Conservation (phyloP, 148 eudicot genomes). For the Dianthus caryophyllus region DNA sequence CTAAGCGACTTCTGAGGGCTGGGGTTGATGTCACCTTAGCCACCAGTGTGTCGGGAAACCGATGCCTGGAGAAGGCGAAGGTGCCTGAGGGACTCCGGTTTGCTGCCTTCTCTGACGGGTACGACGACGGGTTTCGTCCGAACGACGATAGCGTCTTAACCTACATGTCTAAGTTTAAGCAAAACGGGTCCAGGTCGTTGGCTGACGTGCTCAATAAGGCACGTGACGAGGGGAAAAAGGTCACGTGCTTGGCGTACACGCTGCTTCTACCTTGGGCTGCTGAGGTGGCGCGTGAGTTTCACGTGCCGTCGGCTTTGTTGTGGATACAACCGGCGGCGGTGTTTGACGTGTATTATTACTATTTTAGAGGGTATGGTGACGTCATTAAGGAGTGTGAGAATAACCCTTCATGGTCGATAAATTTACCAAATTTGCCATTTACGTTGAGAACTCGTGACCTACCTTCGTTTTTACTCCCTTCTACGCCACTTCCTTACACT, state of each 20-base stretch:
- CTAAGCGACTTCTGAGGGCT: slow-evolving; percentile 31
- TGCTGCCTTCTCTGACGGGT: slow-evolving; percentile 44
- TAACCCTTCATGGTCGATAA: slow-evolving; percentile 34
- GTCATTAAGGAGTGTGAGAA: slow-evolving; percentile 20
- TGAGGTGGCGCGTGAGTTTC: slow-evolving; percentile 41
- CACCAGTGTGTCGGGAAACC: slow-evolving; percentile 31
- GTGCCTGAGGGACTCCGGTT: slow-evolving; percentile 31
- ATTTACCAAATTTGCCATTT: slow-evolving; percentile 42
- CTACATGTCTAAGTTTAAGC: slow-evolving; percentile 23
- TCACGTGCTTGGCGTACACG: slow-evolving; percentile 52
- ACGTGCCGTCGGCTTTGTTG: slow-evolving; percentile 41
- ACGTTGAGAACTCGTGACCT: slow-evolving; percentile 35
- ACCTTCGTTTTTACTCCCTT: slow-evolving; percentile 52
- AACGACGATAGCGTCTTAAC: slow-evolving; percentile 5
- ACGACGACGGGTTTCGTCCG: slow-evolving; percentile 34
- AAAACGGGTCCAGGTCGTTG: slow-evolving; percentile 25
- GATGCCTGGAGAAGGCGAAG: slow-evolving; percentile 19
- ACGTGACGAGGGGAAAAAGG: slow-evolving; percentile 30
- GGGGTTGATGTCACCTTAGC: slow-evolving; percentile 41
- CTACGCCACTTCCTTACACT: slow-evolving; percentile 19
- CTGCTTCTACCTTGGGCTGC: slow-evolving; percentile 53
- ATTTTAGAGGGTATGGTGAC: slow-evolving; percentile 35
- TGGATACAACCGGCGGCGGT: slow-evolving; percentile 67
- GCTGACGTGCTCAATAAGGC: slow-evolving; percentile 25
- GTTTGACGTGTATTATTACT: slow-evolving; percentile 46